Base-by-base conservation (phyloP, 768 basidiomycete species). In the Mycena haematopus region DNA sequence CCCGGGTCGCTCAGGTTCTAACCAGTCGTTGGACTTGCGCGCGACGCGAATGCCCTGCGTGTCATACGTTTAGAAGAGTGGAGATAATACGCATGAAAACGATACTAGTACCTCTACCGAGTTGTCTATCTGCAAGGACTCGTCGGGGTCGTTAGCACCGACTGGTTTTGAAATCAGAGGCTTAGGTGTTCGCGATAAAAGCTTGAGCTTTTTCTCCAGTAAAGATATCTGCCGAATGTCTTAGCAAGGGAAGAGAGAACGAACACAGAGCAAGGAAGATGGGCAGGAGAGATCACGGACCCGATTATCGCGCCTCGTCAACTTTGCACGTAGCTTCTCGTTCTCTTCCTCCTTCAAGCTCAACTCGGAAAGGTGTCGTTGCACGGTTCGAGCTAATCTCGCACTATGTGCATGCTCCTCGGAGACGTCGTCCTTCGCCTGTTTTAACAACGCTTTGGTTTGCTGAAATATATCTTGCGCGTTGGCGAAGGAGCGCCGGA, bases 131-230 rank as follows among this genome's bases (percentile, higher is more conserved):
- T 64, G 63, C 24, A 64, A 22, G 0, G 63, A 64, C 40, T 64
- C 63, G 42, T 64, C 53, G 31, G 63, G 57, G 31, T 64, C 53
- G 45, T 63, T 38, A 11, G 10, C 42, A n/a, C n/a, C 42, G 6
- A 58, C 57, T 11, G 57, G 46, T 31, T 21, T 45, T 10, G 13
- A 11, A 42, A 50, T 55, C 11, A 52, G 57, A 4, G 52, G 57
- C 53, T 56, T 59, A 7, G n/a, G 42, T n/a, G 47, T 36, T 45
- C 63, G 27, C 15, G 63, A 58, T 13, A 67, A 4, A 9, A 67
- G 2, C 27, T 67, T 67, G 52, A 67, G 59, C 22, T 67, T 67
- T 24, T 64, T 67, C 36, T 67, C 66, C 9, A 67, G 24, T n/a
- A 67, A n/a, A 1, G 62, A 53, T 54, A 67, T 51, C 66, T 67